A percentile compares a stretch with the other conserved stretches of the same genome.
Evolutionary conservation across 78 protist genomes (phyloP).

Genomic region (Dictyostelium purpureum): DNA sequence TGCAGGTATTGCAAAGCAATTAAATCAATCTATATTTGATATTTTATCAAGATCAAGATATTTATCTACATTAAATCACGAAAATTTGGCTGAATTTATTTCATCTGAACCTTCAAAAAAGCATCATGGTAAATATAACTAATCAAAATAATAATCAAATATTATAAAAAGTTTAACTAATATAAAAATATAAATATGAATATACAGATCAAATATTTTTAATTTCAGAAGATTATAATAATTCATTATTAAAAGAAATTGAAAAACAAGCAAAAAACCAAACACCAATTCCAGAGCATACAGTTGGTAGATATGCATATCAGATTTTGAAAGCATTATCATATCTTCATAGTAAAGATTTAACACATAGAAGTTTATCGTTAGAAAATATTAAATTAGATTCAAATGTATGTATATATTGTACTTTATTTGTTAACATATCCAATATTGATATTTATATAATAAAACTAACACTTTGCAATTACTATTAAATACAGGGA

Average conservation of each 20-base stretch:
- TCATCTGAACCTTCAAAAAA: slow-evolving; percentile 67
- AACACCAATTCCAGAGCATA: slow-evolving; percentile 4
- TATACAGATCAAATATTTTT: slow-evolving; percentile 51
- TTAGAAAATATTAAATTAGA: slow-evolving; percentile 61
- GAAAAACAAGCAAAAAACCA: slow-evolving; percentile 23
- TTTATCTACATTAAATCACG: slow-evolving; percentile 32
- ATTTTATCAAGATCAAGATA: slow-evolving; percentile 36
- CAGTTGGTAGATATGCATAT: slow-evolving; percentile 22
- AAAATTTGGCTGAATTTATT: slow-evolving; percentile 45
- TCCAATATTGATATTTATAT: neutral
- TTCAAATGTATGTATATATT: slow-evolving; percentile 13
- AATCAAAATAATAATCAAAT: neutral
- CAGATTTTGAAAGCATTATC: slow-evolving; percentile 63
- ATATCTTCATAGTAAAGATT: slow-evolving; percentile 25
- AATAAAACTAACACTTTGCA: neutral
- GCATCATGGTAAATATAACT: slow-evolving; percentile 54
- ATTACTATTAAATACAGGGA: neutral
- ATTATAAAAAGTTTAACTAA: no score
- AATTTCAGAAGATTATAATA: slow-evolving; percentile 61
- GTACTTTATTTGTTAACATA: neutral
- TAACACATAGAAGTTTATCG: slow-evolving; percentile 73
- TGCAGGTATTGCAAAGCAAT: slow-evolving; percentile 60
- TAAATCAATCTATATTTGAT: slow-evolving; percentile 70
- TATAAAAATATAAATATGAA: neutral
- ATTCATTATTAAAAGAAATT: slow-evolving; percentile 14